Evolutionary conservation across 129 eudicot genomes (phyloP).

Genomic region (Lonicera japonica): DNA sequence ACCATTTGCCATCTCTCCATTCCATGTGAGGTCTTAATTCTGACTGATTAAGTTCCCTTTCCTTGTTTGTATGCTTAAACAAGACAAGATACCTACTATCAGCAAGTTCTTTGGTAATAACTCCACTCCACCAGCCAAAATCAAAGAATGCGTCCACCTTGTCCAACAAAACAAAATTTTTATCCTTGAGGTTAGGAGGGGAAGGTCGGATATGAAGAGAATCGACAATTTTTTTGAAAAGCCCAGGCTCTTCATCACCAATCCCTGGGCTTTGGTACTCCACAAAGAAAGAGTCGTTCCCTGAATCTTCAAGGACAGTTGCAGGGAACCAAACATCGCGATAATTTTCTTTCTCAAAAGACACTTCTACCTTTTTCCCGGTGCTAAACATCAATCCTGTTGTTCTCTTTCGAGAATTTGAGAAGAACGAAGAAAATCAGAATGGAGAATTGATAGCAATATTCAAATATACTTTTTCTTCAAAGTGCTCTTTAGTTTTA

Average conservation of each 20-base stretch:
- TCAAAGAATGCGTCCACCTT: conserved; percentile 73
- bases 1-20: conserved; percentile 89
- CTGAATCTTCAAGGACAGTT: conserved; percentile 34
- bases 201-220: conserved; percentile 57
- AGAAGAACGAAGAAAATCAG: conserved; percentile 19
- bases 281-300: conserved; percentile 39
- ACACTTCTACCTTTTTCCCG: conserved; percentile 74
- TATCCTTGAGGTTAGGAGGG: conserved; percentile 62
- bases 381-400: conserved; percentile 55
- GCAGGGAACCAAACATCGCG: conserved; percentile 79
- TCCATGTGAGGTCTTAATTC: conserved; percentile 71
- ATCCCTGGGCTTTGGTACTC: conserved; percentile 35
- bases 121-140: conserved; percentile 83
- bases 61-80: conserved; percentile 47
- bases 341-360: conserved; percentile 34
- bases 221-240: conserved; percentile 41
- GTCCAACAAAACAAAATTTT: conserved; percentile 54
- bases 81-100: conserved; percentile 64
- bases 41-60: conserved; percentile 38
- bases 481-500: not conserved
- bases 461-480: not conserved
- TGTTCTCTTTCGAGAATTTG: conserved; percentile 46
- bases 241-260: conserved; percentile 19
- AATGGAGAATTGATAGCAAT: conserved; percentile 16
- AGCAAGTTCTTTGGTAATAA: conserved; percentile 61